phyloP scores from a whole-genome alignment of 2,329 filamentous ascomycete species.

The Fusarium verticillioides region DNA sequence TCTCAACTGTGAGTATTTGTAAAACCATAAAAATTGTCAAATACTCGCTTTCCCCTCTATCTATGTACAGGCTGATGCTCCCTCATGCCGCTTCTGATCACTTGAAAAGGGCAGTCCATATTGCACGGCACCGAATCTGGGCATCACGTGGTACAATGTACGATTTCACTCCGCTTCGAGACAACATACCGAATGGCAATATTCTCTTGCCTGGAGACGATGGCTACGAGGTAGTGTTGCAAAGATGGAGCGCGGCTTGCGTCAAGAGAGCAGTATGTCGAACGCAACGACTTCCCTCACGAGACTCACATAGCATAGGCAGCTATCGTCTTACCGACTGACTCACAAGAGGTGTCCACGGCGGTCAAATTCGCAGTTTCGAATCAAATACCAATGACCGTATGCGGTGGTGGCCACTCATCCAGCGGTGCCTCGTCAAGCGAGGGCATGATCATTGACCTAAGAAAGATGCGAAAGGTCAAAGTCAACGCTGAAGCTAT shows the following conservation, averaged over 20 bases:
- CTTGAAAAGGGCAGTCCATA: not conserved
- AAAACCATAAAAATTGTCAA: constrained; percentile 24
- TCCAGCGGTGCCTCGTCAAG: constrained; percentile 61
- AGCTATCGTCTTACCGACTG: constrained; percentile 54
- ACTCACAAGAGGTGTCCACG: constrained; percentile 48
- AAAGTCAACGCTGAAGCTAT: constrained; percentile 56
- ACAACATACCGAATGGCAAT: constrained; percentile 25
- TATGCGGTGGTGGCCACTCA: constrained; percentile 66
- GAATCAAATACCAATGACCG: constrained; percentile 59
- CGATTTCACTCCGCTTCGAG: constrained; percentile 31
- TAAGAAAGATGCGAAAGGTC: constrained; percentile 61
- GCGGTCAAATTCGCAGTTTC: constrained; percentile 39
- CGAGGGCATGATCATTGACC: constrained; percentile 65
- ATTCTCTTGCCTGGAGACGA: constrained; percentile 47
- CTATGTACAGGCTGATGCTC: not conserved
- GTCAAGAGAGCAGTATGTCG: constrained; percentile 48
- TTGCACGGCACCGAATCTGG: not conserved
- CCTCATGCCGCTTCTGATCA: not conserved
- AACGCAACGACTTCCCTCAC: not conserved
- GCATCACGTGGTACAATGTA: constrained; percentile 21
- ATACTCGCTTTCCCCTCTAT: constrained; percentile 14
- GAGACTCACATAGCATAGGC: constrained; percentile 45
- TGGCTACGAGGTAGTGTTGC: constrained; percentile 48
- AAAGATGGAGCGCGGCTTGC: constrained; percentile 51
- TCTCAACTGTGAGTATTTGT: constrained; percentile 26